Evolutionary conservation across 768 basidiomycete genomes (phyloP), one percentile per base, ranked within the genome.

Genomic region (Mycena amicta): DNA sequence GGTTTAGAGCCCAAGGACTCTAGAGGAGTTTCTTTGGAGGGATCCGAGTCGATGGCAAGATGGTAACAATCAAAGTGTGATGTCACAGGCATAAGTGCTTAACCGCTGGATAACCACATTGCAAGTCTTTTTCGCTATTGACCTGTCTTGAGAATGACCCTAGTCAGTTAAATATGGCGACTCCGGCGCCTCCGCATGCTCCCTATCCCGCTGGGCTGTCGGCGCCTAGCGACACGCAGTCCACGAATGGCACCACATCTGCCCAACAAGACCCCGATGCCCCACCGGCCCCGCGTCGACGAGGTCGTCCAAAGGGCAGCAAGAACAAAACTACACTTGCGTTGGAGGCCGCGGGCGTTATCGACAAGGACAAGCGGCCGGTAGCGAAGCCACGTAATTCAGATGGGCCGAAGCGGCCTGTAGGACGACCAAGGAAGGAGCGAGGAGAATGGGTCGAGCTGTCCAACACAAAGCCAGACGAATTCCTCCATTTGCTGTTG

Each of bases 361-460:
- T 30, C 52, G 11, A 77, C 81, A 1, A 45, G 22, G 71, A 72
- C 22, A 91, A 91, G 70, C 86, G 90, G 41, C 82, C 83, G 18
- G 88, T 89, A 12, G 90, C 90, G 2, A 78, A 12, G 23, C 47
- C 47, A 26, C 47, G 47, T 23, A 29, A 49, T n/a, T 23, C 47
- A 8, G 47, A 49, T 49, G 75, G 80, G 2, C 77, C 82, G 26
- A 89, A 88, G 71, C 78, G 91, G 45, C 91, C 91, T 16, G 90
- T 92, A 2, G 91, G 91, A 1, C 79, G 91, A 15, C 91, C 91
- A 2, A 75, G 91, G 64, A 91, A 92, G 71, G 90, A 78, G 31
- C 73, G 74, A 40, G 83, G 87, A 57, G 86, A 89, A 56, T 92
- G 90, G 90, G 78, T 80, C 0, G 80, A 85, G 18, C 74, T 89